Evolutionary conservation across 2,329 filamentous ascomycete genomes (phyloP).

Genomic region (Parafenestella ontariensis): DNA sequence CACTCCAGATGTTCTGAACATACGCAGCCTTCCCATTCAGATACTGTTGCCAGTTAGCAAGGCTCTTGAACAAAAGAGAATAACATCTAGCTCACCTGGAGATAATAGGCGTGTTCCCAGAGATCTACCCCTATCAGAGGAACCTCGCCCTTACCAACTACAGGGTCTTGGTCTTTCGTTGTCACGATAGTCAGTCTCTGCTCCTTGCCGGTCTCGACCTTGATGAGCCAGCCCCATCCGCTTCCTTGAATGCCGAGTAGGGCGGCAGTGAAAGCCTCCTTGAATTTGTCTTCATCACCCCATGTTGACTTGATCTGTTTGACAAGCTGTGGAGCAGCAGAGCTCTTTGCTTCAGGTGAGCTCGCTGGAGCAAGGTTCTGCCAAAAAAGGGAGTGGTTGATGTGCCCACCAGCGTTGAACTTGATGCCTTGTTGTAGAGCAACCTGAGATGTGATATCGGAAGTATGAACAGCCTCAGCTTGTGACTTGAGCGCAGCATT

Average conservation of each 20-base stretch:
- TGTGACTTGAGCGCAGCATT: constrained; percentile 71
- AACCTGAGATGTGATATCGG: constrained; percentile 70
- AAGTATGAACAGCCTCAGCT: constrained; percentile 60
- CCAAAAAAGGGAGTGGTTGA: constrained; percentile 95
- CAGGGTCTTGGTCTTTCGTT: constrained; percentile 86
- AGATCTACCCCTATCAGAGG: constrained; percentile 83
- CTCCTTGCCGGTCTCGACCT: constrained; percentile 63
- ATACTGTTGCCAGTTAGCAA: constrained; percentile 59
- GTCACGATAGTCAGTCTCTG: constrained; percentile 71
- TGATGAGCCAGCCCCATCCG: constrained; percentile 88
- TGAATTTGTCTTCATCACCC: constrained; percentile 72
- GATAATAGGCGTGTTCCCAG: constrained; percentile 94
- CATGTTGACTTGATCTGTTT: constrained; percentile 70
- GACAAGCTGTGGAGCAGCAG: constrained; percentile 63
- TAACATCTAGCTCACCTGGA: constrained; percentile 63
- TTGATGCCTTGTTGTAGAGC: constrained; percentile 74
- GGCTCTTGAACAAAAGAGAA: neutral
- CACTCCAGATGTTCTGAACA: constrained; percentile 77
- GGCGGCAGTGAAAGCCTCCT: constrained; percentile 68
- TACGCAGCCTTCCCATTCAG: constrained; percentile 78
- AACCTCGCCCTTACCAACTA: constrained; percentile 66
- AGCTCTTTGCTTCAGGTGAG: constrained; percentile 63
- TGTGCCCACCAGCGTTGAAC: constrained; percentile 91
- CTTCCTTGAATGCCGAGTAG: constrained; percentile 80
- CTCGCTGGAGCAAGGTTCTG: constrained; percentile 73